These are phyloP conservation scores for Austroboletus niveus DNA, from an alignment of 1,284 basidiomycete species.

Conservation along the genomic window DNA sequence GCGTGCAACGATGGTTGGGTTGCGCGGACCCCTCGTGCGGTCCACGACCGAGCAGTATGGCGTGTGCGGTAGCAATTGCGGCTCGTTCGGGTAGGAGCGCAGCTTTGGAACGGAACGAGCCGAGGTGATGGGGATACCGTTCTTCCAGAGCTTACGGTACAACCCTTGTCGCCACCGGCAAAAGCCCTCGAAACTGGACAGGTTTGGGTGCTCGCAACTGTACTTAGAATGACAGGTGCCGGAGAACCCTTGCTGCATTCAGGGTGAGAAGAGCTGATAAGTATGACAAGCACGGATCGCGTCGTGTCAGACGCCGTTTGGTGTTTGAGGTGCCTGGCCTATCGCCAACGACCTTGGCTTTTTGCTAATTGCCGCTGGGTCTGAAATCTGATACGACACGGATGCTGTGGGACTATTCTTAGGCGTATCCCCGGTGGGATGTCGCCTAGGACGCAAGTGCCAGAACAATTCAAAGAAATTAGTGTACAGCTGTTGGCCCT, in stretches of 20 bases:
- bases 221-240: neutral
- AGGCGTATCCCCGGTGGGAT: neutral
- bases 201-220: constrained; percentile 1
- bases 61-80: constrained; percentile 19
- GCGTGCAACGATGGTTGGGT: too few species aligned
- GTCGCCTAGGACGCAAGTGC: neutral
- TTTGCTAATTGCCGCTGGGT: constrained; percentile 13
- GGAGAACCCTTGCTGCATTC: neutral
- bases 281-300: neutral
- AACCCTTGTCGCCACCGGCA: constrained; percentile 10
- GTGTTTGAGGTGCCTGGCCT: neutral
- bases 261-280: neutral
- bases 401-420: neutral
- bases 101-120: constrained; percentile 11
- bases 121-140: constrained; percentile 2
- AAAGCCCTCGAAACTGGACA: constrained; percentile 5
- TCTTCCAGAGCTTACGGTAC: constrained; percentile 1
- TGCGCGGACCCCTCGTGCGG: neutral
- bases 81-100: neutral
- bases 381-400: constrained; percentile 7
- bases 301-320: neutral
- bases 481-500: constrained; percentile 15
- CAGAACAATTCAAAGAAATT: neutral
- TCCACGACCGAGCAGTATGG: neutral
- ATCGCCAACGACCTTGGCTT: neutral